Percentiles rank a stretch among this genome's conserved stretches.
phyloP scores from a whole-genome alignment of 371 early-diverging fungal species.

The Apophysomyces elegans region DNA sequence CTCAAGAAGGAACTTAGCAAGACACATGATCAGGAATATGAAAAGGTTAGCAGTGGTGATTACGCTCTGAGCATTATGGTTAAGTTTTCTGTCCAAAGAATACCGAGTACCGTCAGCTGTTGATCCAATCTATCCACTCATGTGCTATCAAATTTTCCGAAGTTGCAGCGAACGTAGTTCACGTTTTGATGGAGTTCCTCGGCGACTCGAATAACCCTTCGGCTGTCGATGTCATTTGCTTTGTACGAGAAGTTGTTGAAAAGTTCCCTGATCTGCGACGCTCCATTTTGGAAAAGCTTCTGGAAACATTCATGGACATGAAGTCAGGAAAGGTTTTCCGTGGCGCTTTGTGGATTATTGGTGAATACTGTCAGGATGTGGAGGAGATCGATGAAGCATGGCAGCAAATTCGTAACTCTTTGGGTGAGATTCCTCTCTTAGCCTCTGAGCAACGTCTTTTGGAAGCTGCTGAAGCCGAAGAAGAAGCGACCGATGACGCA shows the following conservation, averaged over 20 bases:
- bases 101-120: conserved; percentile 89
- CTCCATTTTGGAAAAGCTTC: conserved; percentile 77
- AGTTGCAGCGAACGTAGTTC: conserved; percentile 92
- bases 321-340: conserved; percentile 96
- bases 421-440: conserved; percentile 94
- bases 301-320: conserved; percentile 86
- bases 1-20: conserved; percentile 92
- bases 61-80: not conserved
- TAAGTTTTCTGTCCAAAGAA: conserved; percentile 50
- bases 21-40: conserved; percentile 88
- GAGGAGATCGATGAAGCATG: conserved; percentile 85
- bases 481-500: conserved; percentile 42
- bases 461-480: conserved; percentile 61
- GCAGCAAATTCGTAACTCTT: conserved; percentile 76
- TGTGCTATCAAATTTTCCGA: conserved; percentile 96
- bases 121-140: conserved; percentile 95
- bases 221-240: conserved; percentile 94
- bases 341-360: conserved; percentile 96
- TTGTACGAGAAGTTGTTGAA: conserved; percentile 96
- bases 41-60: conserved; percentile 61
- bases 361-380: conserved; percentile 83
- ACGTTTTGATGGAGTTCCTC: conserved; percentile 93
- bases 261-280: conserved; percentile 89
- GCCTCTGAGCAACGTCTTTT: conserved; percentile 82
- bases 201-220: conserved; percentile 89